Evolutionary conservation across 2,329 filamentous ascomycete species (phyloP), one percentile per base, ranked within the genome.

Genomic region (Fusarium stilboides): DNA sequence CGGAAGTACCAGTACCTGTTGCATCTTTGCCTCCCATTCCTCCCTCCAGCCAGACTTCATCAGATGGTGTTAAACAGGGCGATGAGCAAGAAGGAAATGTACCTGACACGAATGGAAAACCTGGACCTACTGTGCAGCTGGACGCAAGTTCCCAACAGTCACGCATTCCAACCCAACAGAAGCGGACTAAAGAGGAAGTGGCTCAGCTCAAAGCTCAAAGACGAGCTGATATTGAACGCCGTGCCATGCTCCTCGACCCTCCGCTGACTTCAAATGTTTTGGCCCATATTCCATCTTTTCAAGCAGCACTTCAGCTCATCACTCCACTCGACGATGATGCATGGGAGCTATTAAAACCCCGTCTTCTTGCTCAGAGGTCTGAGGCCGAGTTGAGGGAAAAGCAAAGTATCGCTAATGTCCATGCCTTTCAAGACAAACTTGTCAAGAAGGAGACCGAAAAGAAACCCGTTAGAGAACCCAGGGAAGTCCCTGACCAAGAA

Each of bases 281-380:
- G 59, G 85, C 86, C 57, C 89, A 91, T 74, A 92, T 94, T 78
- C 86, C 91, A 46, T 89, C 91, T 2, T 95, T 94, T 77, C 88
- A 91, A 74, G 91, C 91, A 37, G 90, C 92, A 31, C 86, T 92
- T 45, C 88, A 92, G 67, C 91, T 93, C 37, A 87, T 87, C 12
- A 85, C 87, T 24, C 89, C 90, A 20, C 81, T 95, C 71, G 89
- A 88, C 68, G 91, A 94, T 62, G 82, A 84, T 56, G 88, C 89
- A 5, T 95, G 92, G 92, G 86, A 88, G 51, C 80, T 91, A 53
- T 82, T 94, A 36, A 88, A 89, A 71, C 88, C 89, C 49, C 88
- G 89, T 62, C 82, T 95, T 15, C 78, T 92, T 34, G 85, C 86
- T 22, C 91, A 94, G 77, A 84, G 89, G 70, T 83, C 85, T 61